phyloP scores from a whole-genome alignment of 768 basidiomycete genomes.

The Amanita molliuscula region DNA sequence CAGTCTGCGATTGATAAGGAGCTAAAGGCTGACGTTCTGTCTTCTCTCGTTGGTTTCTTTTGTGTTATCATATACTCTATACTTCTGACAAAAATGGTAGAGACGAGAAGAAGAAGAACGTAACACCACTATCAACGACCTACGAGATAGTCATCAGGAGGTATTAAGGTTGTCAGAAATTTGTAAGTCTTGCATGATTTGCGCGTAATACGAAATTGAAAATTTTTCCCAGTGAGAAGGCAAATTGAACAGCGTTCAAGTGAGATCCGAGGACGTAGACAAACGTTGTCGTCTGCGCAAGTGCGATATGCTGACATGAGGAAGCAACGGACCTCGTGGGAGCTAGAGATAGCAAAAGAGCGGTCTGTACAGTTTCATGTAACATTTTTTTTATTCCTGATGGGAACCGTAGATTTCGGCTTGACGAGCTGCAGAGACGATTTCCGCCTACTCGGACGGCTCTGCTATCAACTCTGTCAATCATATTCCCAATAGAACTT shows the following conservation, averaged over 20 bases:
- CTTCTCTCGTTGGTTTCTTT: constrained; percentile 30
- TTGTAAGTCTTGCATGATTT: not conserved
- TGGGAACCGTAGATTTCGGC: constrained; percentile 31
- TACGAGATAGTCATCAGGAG: constrained; percentile 22
- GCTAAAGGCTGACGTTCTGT: constrained; percentile 29
- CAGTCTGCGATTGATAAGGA: constrained; percentile 35
- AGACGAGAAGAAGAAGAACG: constrained; percentile 62
- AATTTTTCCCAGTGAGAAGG: constrained; percentile 23
- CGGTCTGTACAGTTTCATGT: constrained; percentile 19
- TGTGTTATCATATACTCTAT: not conserved
- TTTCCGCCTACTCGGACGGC: constrained; percentile 47
- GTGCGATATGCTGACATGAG: constrained; percentile 20
- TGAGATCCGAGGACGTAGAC: constrained; percentile 34
- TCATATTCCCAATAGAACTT: constrained; percentile 86
- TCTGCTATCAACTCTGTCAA: constrained; percentile 59
- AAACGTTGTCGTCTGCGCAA: constrained; percentile 32
- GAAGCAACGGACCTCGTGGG: constrained; percentile 16
- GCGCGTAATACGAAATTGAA: not conserved
- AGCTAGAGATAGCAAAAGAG: constrained; percentile 25
- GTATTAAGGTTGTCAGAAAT: not conserved
- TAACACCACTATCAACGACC: constrained; percentile 40
- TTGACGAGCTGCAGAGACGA: constrained; percentile 34
- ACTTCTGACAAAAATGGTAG: constrained; percentile 25
- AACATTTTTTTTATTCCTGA: constrained; percentile 2
- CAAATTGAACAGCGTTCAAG: constrained; percentile 33